phyloP scores from a whole-genome alignment of 31 red algal genomes.

The Asparagopsis taxiformis region DNA sequence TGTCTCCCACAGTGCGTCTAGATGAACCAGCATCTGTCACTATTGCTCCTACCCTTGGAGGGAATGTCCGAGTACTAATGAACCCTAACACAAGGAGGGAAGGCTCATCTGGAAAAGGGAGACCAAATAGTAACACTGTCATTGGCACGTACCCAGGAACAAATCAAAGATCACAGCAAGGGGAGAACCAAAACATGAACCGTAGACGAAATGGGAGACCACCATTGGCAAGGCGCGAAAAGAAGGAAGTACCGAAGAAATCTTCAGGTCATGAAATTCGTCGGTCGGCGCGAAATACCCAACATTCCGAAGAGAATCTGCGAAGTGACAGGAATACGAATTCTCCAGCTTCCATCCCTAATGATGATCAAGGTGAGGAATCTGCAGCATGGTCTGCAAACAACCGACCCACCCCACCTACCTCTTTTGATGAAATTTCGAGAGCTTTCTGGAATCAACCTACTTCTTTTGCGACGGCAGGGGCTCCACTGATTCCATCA shows the following conservation, averaged over 20 bases:
- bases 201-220: conserved; percentile 6
- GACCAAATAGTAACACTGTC: conserved; percentile 13
- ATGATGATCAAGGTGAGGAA: conserved; percentile 29
- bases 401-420: conserved; percentile 32
- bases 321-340: neutral
- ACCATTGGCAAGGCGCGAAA: neutral
- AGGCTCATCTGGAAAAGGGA: neutral
- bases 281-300: neutral
- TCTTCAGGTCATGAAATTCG: conserved; percentile 1
- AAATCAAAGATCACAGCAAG: conserved; percentile 6
- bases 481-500: conserved; percentile 50
- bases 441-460: conserved; percentile 75
- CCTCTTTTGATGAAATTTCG: conserved; percentile 72
- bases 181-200: neutral
- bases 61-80: conserved; percentile 47
- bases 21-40: conserved; percentile 24
- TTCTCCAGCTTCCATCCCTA: neutral
- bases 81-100: conserved; percentile 29
- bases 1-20: neutral
- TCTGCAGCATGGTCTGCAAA: conserved; percentile 40
- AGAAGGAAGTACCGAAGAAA: conserved; percentile 6
- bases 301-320: neutral
- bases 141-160: neutral
- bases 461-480: conserved; percentile 43
- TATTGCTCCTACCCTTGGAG: conserved; percentile 36